phyloP scores from a whole-genome alignment of 345 rosid species.

The Euphorbia pulcherrima region DNA sequence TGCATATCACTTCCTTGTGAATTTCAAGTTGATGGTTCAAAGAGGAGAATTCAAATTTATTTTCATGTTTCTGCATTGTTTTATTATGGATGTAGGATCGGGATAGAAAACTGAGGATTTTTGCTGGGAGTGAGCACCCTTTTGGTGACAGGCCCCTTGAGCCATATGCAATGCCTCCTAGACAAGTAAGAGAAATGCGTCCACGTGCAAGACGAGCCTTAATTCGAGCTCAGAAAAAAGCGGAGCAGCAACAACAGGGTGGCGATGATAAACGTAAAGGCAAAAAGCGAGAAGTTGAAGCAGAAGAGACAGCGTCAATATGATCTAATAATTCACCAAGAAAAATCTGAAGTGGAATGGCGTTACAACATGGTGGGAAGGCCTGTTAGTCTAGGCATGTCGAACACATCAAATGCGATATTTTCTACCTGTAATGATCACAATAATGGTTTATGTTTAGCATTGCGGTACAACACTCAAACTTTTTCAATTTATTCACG shows the following conservation, averaged over 20 bases:
- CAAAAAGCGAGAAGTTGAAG: conserved; percentile 44
- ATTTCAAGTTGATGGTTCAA: not conserved
- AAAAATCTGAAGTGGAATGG: conserved; percentile 38
- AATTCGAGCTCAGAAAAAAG: conserved; percentile 84
- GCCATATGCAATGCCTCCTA: conserved; percentile 73
- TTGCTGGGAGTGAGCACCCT: conserved; percentile 78
- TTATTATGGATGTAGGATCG: conserved; percentile 60
- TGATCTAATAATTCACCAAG: conserved; percentile 31
- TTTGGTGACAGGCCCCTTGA: conserved; percentile 72
- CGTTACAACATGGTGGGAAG: not conserved
- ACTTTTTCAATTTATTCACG: no score
- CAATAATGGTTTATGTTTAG: no score
- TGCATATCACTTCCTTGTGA: not conserved
- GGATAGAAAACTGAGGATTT: conserved; percentile 87
- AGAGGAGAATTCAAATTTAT: not conserved
- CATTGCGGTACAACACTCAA: no score
- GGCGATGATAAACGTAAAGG: conserved; percentile 43
- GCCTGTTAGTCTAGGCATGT: not conserved
- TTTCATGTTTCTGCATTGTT: not conserved
- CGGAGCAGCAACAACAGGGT: conserved; percentile 54
- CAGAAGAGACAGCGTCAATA: conserved; percentile 22
- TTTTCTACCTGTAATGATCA: conserved; percentile 18
- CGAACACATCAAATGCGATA: not conserved
- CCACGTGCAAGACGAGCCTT: conserved; percentile 92
- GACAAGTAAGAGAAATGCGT: conserved; percentile 78